Evolutionary conservation across 2,329 filamentous ascomycete species (phyloP).

Genomic region (Claviceps citrina): DNA sequence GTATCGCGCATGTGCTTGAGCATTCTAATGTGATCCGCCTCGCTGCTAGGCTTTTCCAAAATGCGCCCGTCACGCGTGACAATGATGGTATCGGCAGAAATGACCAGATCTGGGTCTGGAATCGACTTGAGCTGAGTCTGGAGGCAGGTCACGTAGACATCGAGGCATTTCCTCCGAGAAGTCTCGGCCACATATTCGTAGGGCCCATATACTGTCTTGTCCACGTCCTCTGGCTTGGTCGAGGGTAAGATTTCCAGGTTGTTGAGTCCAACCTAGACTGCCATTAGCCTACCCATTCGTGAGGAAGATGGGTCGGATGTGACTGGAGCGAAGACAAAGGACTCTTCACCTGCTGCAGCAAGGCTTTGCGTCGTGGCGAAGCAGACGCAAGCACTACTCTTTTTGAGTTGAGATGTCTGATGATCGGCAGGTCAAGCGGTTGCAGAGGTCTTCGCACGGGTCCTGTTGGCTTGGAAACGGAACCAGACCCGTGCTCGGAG

Average conservation of each 20-base stretch:
- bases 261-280: constrained; percentile 53
- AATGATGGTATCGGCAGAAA: constrained; percentile 84
- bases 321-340: background rate
- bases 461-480: constrained; percentile 12
- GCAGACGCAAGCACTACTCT: constrained; percentile 81
- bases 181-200: constrained; percentile 87
- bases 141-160: constrained; percentile 44
- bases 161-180: constrained; percentile 65
- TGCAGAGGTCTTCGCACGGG: constrained; percentile 37
- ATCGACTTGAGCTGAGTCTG: constrained; percentile 27
- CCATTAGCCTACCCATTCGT: constrained; percentile 8
- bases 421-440: constrained; percentile 64
- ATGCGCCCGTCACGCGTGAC: constrained; percentile 61
- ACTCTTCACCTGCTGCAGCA: constrained; percentile 52
- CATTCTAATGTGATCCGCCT: constrained; percentile 72
- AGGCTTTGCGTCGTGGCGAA: constrained; percentile 68
- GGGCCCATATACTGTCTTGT: constrained; percentile 57
- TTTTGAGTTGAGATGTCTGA: constrained; percentile 60
- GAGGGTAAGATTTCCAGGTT: constrained; percentile 78
- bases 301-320: background rate
- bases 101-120: constrained; percentile 65
- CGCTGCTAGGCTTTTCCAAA: constrained; percentile 76
- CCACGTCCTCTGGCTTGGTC: constrained; percentile 67
- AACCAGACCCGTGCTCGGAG: constrained; percentile 19
- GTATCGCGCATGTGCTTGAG: constrained; percentile 67